Percentiles rank a stretch among this genome's conserved stretches.
phyloP scores from a whole-genome alignment of 1,284 basidiomycete genomes.

The Ceratobasidium sp. region DNA sequence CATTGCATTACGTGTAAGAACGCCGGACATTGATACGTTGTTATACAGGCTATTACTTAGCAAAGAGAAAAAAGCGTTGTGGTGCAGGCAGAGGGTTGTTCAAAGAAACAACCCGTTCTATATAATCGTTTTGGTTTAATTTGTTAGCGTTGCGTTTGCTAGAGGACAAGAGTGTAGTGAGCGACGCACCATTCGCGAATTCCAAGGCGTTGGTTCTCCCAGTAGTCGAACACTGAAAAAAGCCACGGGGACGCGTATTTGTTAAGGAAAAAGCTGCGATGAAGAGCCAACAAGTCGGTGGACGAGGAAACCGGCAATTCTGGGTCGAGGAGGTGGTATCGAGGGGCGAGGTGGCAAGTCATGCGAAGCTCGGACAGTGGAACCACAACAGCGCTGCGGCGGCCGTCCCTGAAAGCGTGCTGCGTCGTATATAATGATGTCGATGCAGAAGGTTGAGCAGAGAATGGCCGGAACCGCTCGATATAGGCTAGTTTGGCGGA shows the following conservation, averaged over 20 bases:
- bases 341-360: conserved; percentile 14
- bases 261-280: background rate
- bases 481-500: conserved; percentile 3
- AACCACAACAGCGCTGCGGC: background rate
- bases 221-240: no score
- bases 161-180: no score
- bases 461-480: background rate
- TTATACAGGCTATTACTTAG: no score
- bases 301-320: background rate
- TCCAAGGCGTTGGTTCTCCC: conserved; percentile 9
- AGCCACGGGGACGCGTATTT: no score
- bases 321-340: background rate
- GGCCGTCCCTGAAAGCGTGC: background rate
- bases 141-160: no score
- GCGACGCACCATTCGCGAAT: no score
- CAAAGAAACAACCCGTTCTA: no score
- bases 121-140: no score
- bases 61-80: no score
- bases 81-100: no score
- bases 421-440: background rate
- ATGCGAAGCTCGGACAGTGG: background rate
- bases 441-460: background rate
- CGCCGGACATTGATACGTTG: no score
- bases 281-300: background rate
- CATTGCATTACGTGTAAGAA: no score